Evolutionary conservation across 1,139 yeast species (phyloP), one percentile per base, ranked within the genome.

Genomic region (Hansenula sp.): DNA sequence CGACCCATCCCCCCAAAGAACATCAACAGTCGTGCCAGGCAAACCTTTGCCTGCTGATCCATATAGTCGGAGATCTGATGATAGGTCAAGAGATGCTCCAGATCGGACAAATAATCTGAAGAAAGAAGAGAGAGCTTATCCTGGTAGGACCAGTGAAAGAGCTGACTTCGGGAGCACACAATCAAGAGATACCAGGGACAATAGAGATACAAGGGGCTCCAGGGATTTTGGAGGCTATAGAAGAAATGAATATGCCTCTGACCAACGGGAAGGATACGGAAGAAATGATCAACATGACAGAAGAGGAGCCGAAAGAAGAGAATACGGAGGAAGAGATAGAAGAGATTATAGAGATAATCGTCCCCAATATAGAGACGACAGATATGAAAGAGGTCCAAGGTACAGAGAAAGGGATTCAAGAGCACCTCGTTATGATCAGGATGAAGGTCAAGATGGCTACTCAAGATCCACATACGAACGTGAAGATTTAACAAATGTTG

Each of bases 401-500:
- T 21, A 21, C 25, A 21, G 25, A 21, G 25, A 21, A 21, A 21
- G 25, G 25, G 25, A 21, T 21, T 16, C 27, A 10, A 44, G 40
- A 29, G 33, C 25, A 2, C 17, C 28, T 4, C 19, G 29, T 29
- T 17, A 17, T n/a, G 24, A 34, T 17, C 15, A 24, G 3, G 17
- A 27, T 7, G 12, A 21, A 16, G 28, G 36, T 13, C 19, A 31
- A 13, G 19, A 38, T n/a, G 5, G 17, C 12, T 36, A 36, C 27
- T 36, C 38, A 7, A 36, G 32, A 28, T 17, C 32, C 13, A 4
- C n/a, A 5, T 18, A 45, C 11, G 42, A 42, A 13, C 52, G 50
- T 15, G 54, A 50, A 27, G 65, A 67, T 36, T 52, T 70, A 19
- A 53, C 58, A 2, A 50, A 55, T 27, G 72, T 70, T 0, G 54